Conservation (phyloP, 1,284 basidiomycete genomes). For the Ganoderma lucidum region DNA sequence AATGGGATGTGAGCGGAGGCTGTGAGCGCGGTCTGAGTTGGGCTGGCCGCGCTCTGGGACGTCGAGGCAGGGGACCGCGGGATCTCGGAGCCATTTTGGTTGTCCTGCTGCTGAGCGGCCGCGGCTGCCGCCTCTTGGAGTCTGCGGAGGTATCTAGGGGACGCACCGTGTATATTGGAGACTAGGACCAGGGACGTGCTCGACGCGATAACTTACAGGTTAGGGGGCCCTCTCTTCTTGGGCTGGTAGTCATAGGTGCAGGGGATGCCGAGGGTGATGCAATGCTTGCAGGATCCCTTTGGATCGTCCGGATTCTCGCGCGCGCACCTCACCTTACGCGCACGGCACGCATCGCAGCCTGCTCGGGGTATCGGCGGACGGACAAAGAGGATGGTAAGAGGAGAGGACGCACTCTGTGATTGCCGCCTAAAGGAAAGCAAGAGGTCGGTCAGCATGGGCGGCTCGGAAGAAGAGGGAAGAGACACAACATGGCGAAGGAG, state of each 20-base stretch:
- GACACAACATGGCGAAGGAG: constrained; percentile 34
- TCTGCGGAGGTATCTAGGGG: constrained; percentile 74
- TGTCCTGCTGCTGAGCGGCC: constrained; percentile 45
- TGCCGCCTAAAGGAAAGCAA: constrained; percentile 65
- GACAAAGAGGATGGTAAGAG: constrained; percentile 26
- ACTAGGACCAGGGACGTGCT: constrained; percentile 5
- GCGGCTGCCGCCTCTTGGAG: constrained; percentile 81
- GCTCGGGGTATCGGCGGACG: constrained; percentile 30
- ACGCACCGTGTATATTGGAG: constrained; percentile 9
- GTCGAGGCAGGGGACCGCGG: constrained; percentile 58
- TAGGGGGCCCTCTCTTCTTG: constrained; percentile 90
- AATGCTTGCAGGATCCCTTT: constrained; percentile 84
- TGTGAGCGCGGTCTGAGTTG: constrained; percentile 56
- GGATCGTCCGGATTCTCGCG: constrained; percentile 79
- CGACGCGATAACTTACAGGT: constrained; percentile 61
- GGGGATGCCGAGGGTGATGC: constrained; percentile 79
- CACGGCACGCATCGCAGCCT: constrained; percentile 87
- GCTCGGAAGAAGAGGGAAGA: constrained; percentile 29
- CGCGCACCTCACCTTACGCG: constrained; percentile 83
- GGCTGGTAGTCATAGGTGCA: constrained; percentile 93
- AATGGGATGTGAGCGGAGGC: constrained; percentile 56
- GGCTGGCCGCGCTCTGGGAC: constrained; percentile 52
- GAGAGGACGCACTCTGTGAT: constrained; percentile 69
- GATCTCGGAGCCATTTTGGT: constrained; percentile 48
- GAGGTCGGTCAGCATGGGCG: constrained; percentile 35